These are phyloP conservation scores for Volvox carteri DNA, from an alignment of 163 green algal genomes.

Conservation along the genomic window DNA sequence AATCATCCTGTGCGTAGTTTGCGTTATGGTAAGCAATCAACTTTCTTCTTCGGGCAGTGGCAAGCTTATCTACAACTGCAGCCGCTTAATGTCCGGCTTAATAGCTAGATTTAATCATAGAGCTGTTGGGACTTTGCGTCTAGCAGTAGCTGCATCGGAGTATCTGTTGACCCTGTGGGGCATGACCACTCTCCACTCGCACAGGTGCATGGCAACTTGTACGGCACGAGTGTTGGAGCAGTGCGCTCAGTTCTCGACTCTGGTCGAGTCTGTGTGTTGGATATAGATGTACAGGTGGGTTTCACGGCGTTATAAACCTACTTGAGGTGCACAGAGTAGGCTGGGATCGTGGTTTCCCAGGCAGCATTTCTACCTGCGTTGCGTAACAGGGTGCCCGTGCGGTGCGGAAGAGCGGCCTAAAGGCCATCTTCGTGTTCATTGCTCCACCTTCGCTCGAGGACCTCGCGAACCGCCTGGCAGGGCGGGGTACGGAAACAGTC, in stretches of 20 bases:
- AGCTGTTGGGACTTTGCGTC: too few relatives aligned
- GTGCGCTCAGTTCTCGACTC: conserved; percentile 81
- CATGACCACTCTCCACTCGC: too few relatives aligned
- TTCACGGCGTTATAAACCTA: conserved; percentile 53
- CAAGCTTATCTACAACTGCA: too few relatives aligned
- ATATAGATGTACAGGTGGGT: conserved; percentile 92
- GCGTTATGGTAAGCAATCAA: too few relatives aligned
- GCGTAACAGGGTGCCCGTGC: conserved; percentile 72
- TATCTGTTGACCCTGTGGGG: too few relatives aligned
- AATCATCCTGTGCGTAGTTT: too few relatives aligned
- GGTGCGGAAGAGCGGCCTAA: conserved; percentile 61
- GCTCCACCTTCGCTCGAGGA: conserved; percentile 91
- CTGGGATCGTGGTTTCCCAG: neutral
- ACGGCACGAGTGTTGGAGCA: conserved; percentile 90
- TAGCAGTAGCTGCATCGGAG: too few relatives aligned
- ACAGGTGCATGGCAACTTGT: conserved; percentile 95
- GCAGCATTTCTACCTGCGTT: neutral
- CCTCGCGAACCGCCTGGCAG: conserved; percentile 90
- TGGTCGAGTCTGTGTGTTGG: conserved; percentile 92
- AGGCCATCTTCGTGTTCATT: conserved; percentile 95
- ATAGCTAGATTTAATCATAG: too few relatives aligned
- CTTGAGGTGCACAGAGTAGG: neutral
- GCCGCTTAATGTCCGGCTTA: too few relatives aligned
- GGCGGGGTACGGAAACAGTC: conserved; percentile 92
- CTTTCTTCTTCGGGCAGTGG: too few relatives aligned